Evolutionary conservation across 768 basidiomycete genomes (phyloP).

Genomic region (Scleroderma bovista): DNA sequence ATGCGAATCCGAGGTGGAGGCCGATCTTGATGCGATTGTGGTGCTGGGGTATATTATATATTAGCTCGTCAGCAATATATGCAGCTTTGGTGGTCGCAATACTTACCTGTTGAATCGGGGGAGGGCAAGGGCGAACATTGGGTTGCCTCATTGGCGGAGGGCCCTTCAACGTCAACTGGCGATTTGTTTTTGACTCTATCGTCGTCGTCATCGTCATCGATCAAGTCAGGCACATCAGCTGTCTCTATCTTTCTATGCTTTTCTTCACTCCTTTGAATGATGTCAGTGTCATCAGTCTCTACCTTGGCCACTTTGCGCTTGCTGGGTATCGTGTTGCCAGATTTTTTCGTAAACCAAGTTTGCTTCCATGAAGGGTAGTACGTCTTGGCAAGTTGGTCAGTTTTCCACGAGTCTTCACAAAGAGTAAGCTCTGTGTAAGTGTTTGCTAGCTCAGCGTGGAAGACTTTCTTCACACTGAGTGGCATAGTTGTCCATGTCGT

Average conservation of each 20-base stretch:
- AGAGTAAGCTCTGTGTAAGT: neutral
- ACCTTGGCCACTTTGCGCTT: neutral
- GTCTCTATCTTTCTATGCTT: neutral
- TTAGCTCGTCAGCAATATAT: too few species aligned
- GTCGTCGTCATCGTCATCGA: neutral
- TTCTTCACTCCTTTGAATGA: neutral
- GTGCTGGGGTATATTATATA: neutral
- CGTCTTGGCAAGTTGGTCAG: neutral
- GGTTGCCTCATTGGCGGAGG: too few species aligned
- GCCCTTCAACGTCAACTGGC: neutral
- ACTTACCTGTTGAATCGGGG: too few species aligned
- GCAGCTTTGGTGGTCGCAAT: too few species aligned
- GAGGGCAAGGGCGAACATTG: too few species aligned
- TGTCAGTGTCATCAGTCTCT: neutral
- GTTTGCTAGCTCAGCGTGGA: neutral
- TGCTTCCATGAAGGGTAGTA: neutral
- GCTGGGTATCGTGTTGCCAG: neutral
- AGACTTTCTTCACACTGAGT: neutral
- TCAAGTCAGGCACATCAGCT: neutral
- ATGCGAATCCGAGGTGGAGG: neutral
- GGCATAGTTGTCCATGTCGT: neutral
- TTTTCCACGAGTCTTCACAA: neutral
- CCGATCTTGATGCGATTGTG: neutral
- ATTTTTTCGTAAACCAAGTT: neutral
- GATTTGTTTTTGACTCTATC: neutral